These are phyloP conservation scores for Prunus campanulata DNA, from an alignment of 306 rosid species.

Conservation along the genomic window DNA sequence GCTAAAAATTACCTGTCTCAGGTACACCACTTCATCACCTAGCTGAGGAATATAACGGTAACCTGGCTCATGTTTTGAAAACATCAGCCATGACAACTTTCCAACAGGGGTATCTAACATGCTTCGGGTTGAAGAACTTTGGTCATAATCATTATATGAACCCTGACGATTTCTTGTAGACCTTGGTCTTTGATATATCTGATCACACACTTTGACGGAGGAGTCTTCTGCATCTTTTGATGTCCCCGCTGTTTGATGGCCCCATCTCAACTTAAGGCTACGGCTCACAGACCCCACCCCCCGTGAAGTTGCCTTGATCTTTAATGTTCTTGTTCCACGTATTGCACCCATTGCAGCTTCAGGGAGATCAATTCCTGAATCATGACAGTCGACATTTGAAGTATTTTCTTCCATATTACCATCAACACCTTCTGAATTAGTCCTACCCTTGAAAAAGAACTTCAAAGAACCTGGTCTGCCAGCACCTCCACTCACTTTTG, in stretches of 20 bases:
- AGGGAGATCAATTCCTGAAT: slow-evolving; percentile 29
- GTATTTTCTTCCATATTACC: slow-evolving; percentile 39
- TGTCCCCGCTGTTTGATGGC: slow-evolving; percentile 35
- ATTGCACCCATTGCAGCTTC: slow-evolving; percentile 38
- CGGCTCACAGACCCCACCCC: slow-evolving; percentile 34
- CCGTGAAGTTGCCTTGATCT: slow-evolving; percentile 45
- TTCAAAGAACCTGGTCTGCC: slow-evolving; percentile 38
- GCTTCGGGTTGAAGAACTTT: slow-evolving; percentile 34
- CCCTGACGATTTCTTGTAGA: slow-evolving; percentile 38
- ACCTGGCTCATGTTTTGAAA: slow-evolving; percentile 60
- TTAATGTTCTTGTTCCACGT: slow-evolving; percentile 51
- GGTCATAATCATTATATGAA: slow-evolving; percentile 28
- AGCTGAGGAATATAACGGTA: slow-evolving; percentile 87
- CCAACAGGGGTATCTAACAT: slow-evolving; percentile 37
- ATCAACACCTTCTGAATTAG: slow-evolving; percentile 38
- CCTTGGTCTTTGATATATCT: slow-evolving; percentile 48
- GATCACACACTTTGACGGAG: slow-evolving; percentile 33
- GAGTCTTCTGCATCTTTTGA: slow-evolving; percentile 40
- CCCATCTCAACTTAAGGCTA: slow-evolving; percentile 38
- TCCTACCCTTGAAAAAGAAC: slow-evolving; percentile 31
- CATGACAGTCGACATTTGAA: slow-evolving; percentile 24
- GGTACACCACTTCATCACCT: slow-evolving; percentile 80
- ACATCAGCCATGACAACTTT: slow-evolving; percentile 73
- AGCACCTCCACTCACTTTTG: slow-evolving; percentile 34
- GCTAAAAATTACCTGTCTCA: slow-evolving; percentile 63